Evolutionary conservation across 192 early-diverging fungal species (phyloP), one percentile per base, ranked within the genome.

Genomic region (Coemansia sp.): DNA sequence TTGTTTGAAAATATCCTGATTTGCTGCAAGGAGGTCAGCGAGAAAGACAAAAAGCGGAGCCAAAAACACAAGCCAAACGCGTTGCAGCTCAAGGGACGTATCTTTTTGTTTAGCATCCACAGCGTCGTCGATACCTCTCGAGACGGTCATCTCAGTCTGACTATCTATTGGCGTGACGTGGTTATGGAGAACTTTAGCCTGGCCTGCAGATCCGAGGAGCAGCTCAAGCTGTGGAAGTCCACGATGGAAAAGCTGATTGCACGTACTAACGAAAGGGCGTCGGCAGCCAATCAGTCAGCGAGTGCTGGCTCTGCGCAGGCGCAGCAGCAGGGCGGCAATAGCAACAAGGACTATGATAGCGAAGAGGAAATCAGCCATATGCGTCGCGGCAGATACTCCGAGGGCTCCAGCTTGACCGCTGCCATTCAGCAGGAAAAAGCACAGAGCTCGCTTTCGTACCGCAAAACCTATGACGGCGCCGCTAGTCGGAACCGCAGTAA

Each of bases 1-100:
- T 81, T 99, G 54, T 99, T 99, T 83, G 94, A 98, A 69, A 86
- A 85, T 67, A 91, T 94, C 30, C 81, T 99, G 6, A 83, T 99
- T 18, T 93, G 92, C 69, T 97, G 93, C 84, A 95, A 97, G 68
- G 94, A 97, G 68, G 83, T 85, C 35, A 73, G 57, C 61, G 85
- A 86, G 60, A 91, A 92, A 73, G 82, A 85, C 24, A 82, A 78
- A 60, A 85, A 86, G 61, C 82, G 78, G 59, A 48, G 83, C 74
- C 58, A 76, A 27, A 70, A 58, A 56, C 67, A 72, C 46, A 72
- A 66, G 47, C 67, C 69, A 4, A 75, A 82, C 47, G 64, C 74
- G 32, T 66, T 87, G 36, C 86, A 93, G 65, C 78, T 97, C 14
- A 93, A 90, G 64, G 94, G 95, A 30, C 86, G 90, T 39, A 97